Evolutionary conservation across 2,329 filamentous ascomycete genomes (phyloP), one percentile per base, ranked within the genome.

Genomic region (Fonsecaea multimorphosa): DNA sequence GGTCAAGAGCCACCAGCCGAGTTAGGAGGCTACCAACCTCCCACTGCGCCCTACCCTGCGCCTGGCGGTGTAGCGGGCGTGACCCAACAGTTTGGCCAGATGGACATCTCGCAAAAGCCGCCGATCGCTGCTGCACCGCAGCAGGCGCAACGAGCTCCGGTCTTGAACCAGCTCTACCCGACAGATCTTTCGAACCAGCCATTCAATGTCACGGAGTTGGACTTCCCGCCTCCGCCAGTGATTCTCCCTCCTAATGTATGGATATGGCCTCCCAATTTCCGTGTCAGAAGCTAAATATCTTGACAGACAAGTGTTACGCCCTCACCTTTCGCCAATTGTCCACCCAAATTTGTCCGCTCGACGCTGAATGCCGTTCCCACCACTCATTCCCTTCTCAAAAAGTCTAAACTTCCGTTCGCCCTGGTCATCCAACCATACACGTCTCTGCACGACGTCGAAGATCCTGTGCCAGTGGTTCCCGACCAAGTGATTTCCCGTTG

Each of bases 401-500:
- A 98, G 82, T 97, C 93, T 63, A 95, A 93, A 79, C 85, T 99
- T 65, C 95, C 95, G 0, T 96, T 98, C 76, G 93, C 94, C 46
- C 88, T 99, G 40, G 89, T 98, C 69, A 97, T 99, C 71, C 94
- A 98, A 79, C 95, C 95, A 14, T 99, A 98, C 75, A 92, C 89
- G 44, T 88, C 93, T 29, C 87, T 99, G 32, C 94, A 97, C 76
- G 95, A 99, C 77, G 86, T 91, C 22, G 94, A 98, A 78, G 95
- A 98, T 73, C 86, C 88, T 27, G 88, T 99, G 1, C 95, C 94
- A 6, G 88, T 99, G 56, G 91, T 98, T 31, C 91, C 96, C 75
- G 95, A 99, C 77, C 95, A 98, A 80, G 91, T 98, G 70, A 99
- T 99, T 77, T 96, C 94, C 64, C 89, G 95, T 75, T 99, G 95